These are phyloP conservation scores for Arthrobotrys pseudoclavata DNA, from an alignment of 2,329 filamentous ascomycete species.

Conservation along the genomic window DNA sequence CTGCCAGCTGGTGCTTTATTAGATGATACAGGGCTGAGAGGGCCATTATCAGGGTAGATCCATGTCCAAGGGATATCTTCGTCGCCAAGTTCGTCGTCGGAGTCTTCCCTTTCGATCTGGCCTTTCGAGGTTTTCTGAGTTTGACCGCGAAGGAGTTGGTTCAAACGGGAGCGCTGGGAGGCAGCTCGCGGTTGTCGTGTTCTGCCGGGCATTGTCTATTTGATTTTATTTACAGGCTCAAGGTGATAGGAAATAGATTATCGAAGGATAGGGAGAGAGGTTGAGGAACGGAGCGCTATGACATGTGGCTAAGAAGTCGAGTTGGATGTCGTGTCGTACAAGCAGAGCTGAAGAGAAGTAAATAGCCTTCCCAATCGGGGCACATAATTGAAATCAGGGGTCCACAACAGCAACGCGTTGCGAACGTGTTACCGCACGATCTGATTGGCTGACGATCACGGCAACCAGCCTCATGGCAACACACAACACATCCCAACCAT, in stretches of 20 bases:
- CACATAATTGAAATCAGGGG: constrained; percentile 47
- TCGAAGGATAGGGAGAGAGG: background rate
- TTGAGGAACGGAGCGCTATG: background rate
- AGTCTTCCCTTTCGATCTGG: constrained; percentile 80
- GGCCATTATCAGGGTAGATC: constrained; percentile 72
- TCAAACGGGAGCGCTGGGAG: constrained; percentile 66
- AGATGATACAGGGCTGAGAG: constrained; percentile 34
- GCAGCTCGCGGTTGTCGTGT: constrained; percentile 36
- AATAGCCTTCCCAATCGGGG: constrained; percentile 57
- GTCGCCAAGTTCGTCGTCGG: constrained; percentile 85
- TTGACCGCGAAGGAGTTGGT: constrained; percentile 67
- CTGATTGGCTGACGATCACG: constrained; percentile 8
- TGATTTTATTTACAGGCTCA: background rate
- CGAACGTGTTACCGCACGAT: constrained; percentile 32
- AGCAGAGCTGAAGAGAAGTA: constrained; percentile 30
- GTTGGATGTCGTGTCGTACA: background rate
- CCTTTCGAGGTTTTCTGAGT: constrained; percentile 67
- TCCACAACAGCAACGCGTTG: constrained; percentile 39
- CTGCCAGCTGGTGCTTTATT: constrained; percentile 43
- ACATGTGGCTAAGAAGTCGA: background rate
- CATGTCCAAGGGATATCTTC: constrained; percentile 83
- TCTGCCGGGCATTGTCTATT: constrained; percentile 47
- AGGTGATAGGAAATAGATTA: background rate
- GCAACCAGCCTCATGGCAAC: constrained; percentile 22
- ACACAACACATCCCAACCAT: background rate